Base-by-base conservation (phyloP, 2,329 filamentous ascomycete species). In the Alternaria consortialis region DNA sequence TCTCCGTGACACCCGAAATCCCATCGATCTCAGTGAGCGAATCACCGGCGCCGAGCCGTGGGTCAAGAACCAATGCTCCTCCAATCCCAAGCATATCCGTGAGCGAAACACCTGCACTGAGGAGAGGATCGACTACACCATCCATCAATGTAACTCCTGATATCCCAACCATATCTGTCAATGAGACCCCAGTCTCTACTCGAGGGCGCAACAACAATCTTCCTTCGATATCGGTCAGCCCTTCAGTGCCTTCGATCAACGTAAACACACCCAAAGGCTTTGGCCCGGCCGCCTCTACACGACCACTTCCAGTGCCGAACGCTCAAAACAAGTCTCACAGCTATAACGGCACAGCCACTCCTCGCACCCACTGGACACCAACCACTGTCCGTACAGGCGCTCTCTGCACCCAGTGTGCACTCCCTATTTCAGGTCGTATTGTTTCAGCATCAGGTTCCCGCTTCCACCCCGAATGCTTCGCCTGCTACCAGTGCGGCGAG, bases 381-480 rank as follows among this genome's bases (percentile, higher is more conserved):
- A 80, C 81, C 13, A 72, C 76, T 31, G 77, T 79, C n/a, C 79
- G 81, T 50, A 85, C 85, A 8, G 90, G 90, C 7, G 91, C 92
- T 7, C 86, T 89, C 46, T 99, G 95, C 74, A 91, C 93, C 51
- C 90, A 94, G 71, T 99, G 95, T 75, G 86, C 88, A 9, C 84
- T 91, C 20, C 89, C 93, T 0, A 98, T 99, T 68, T 89, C 95
- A 59, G 95, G 95, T 3, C 91, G 94, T 58, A 94, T 97, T 66
- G 91, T 98, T 23, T 92, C 91, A 5, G 88, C 97, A 7, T 89
- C 89, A 2, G 93, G 93, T 27, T 84, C 86, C 39, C 91, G 94
- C 20, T 98, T 98, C 77, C 95, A 99, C 71, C 94, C 95, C 0
- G 88, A 93, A 66, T 99, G 95, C 80, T 98, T 99, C 82, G 86